These are phyloP conservation scores for Tuber magnatum DNA, from an alignment of 495 filamentous ascomycete genomes.

Conservation along the genomic window DNA sequence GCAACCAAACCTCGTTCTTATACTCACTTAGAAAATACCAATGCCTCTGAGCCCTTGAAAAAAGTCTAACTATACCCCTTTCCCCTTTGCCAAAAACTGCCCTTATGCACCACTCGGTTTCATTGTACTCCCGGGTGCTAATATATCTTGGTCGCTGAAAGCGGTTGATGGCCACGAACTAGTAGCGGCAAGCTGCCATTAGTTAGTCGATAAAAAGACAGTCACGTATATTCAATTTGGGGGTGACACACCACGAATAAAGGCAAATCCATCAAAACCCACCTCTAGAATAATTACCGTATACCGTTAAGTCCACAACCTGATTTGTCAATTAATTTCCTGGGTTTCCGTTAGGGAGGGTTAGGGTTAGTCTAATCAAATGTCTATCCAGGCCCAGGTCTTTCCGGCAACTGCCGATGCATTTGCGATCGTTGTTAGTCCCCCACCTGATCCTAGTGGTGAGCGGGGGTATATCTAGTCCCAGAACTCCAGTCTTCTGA, in stretches of 20 bases:
- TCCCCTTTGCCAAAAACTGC: neutral
- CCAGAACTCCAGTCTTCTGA: too few species aligned
- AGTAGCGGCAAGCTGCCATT: neutral
- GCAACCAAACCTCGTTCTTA: constrained; percentile 87
- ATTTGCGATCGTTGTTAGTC: too few species aligned
- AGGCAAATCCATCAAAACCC: constrained; percentile 91
- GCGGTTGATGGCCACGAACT: constrained; percentile 87
- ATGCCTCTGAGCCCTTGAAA: constrained; percentile 55
- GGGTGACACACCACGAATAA: constrained; percentile 58
- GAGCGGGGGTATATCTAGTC: too few species aligned
- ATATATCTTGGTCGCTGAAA: constrained; percentile 60
- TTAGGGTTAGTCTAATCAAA: too few species aligned
- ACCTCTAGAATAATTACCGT: too few species aligned
- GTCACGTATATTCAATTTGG: neutral
- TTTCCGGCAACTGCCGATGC: too few species aligned
- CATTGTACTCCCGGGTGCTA: constrained; percentile 21
- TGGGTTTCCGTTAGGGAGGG: too few species aligned
- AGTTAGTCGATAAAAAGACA: neutral
- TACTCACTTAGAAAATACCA: constrained; percentile 83
- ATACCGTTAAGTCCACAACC: too few species aligned
- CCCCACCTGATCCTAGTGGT: too few species aligned
- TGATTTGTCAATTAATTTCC: too few species aligned
- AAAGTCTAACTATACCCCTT: constrained; percentile 20
- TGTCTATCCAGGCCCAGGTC: too few species aligned
- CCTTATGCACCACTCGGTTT: constrained; percentile 48